phyloP scores from a whole-genome alignment of 441 rosid species.

The Geranium incanum region DNA sequence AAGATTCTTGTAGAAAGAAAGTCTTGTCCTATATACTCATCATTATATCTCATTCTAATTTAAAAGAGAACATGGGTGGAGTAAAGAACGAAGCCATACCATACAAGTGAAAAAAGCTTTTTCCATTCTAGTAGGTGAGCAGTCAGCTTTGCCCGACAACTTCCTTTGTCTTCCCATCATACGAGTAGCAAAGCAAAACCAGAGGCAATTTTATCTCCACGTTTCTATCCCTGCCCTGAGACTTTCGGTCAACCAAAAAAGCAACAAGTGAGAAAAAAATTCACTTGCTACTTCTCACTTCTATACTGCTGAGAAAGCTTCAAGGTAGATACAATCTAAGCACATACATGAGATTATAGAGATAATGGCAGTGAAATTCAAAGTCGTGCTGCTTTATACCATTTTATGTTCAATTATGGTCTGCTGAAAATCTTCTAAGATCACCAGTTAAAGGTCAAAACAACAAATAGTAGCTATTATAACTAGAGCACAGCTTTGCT shows the following conservation, averaged over 20 bases:
- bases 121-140: constrained; percentile 37
- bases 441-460: constrained; percentile 15
- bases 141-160: constrained; percentile 24
- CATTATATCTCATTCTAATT: constrained; percentile 26
- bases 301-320: constrained; percentile 4
- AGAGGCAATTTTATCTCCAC: constrained; percentile 7
- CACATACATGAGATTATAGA: not conserved
- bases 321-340: not conserved
- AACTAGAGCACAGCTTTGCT: constrained; percentile 18
- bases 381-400: constrained; percentile 15
- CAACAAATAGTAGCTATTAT: constrained; percentile 16
- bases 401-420: constrained; percentile 12
- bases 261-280: not conserved
- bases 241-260: constrained; percentile 5
- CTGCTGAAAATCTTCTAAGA: not conserved
- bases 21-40: constrained; percentile 31
- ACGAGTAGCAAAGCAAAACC: constrained; percentile 18
- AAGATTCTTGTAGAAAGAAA: constrained; percentile 46
- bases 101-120: constrained; percentile 22
- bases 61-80: constrained; percentile 31
- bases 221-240: not conserved
- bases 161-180: constrained; percentile 22
- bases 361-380: constrained; percentile 5
- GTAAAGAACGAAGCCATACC: constrained; percentile 31
- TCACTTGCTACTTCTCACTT: constrained; percentile 5